Conservation (phyloP, 305 asterid genomes). For the Fraxinus xanthoxyloides region DNA sequence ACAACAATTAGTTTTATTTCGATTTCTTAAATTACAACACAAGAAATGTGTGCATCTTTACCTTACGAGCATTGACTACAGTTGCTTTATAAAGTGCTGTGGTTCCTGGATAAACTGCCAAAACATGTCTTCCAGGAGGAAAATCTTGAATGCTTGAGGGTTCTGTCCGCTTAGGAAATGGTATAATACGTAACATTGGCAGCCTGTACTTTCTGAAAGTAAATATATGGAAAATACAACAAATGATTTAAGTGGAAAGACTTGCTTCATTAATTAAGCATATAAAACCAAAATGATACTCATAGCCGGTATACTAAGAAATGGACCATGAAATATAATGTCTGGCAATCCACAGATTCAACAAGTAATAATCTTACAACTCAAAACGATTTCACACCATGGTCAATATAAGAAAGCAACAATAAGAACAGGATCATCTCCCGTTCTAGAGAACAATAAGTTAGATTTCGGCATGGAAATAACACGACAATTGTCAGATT, state of each 20-base stretch:
- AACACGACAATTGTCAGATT: neutral
- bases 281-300: neutral
- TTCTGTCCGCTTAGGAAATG: slow-evolving; percentile 80
- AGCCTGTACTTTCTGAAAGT: slow-evolving; percentile 78
- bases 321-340: neutral
- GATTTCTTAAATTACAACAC: neutral
- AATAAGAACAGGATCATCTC: neutral
- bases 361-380: neutral
- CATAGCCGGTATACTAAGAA: neutral
- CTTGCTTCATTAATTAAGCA: neutral
- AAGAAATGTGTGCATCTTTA: slow-evolving; percentile 20
- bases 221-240: neutral
- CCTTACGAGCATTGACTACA: slow-evolving; percentile 86
- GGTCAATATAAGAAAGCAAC: neutral
- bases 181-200: slow-evolving; percentile 80
- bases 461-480: neutral
- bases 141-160: slow-evolving; percentile 67
- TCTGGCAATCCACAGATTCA: neutral
- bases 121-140: slow-evolving; percentile 74
- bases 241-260: neutral
- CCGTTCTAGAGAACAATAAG: neutral
- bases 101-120: slow-evolving; percentile 97
- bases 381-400: neutral
- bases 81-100: slow-evolving; percentile 96
- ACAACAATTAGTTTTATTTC: slow-evolving; percentile 32